phyloP scores from a whole-genome alignment of 148 eudicot species.

The Camellia lanceoleosa region DNA sequence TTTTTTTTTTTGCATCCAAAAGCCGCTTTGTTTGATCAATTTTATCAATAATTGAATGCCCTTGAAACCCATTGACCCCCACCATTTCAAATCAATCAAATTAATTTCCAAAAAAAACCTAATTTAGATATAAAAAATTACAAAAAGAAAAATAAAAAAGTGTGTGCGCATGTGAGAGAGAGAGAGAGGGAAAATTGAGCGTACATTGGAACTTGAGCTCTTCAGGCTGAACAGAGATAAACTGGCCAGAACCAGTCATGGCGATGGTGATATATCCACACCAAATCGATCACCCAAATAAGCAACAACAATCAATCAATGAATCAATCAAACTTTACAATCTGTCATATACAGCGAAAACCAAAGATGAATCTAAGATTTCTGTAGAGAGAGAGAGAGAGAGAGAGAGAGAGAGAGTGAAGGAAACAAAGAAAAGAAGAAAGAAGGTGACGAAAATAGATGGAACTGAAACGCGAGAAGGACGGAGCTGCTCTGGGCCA shows the following conservation, averaged over 20 bases:
- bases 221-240: constrained; percentile 65
- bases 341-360: constrained; percentile 8
- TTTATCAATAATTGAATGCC: not conserved
- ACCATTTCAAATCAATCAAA: not conserved
- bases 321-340: not conserved
- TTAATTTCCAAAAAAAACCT: not conserved
- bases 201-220: constrained; percentile 73
- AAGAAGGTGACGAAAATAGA: constrained; percentile 15
- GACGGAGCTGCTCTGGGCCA: not conserved
- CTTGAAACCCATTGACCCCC: not conserved
- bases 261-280: constrained; percentile 15
- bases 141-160: not conserved
- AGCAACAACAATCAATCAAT: not conserved
- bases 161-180: not conserved
- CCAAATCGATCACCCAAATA: constrained; percentile 11
- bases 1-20: constrained; percentile 6
- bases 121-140: not conserved
- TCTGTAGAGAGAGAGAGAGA: not conserved
- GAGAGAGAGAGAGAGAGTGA: constrained; percentile 4
- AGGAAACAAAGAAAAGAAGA: not conserved
- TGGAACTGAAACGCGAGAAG: not conserved
- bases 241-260: constrained; percentile 40
- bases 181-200: not conserved
- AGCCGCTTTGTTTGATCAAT: not conserved
- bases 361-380: not conserved